phyloP scores from a whole-genome alignment of 148 eudicot genomes.

The Cornus suecica region DNA sequence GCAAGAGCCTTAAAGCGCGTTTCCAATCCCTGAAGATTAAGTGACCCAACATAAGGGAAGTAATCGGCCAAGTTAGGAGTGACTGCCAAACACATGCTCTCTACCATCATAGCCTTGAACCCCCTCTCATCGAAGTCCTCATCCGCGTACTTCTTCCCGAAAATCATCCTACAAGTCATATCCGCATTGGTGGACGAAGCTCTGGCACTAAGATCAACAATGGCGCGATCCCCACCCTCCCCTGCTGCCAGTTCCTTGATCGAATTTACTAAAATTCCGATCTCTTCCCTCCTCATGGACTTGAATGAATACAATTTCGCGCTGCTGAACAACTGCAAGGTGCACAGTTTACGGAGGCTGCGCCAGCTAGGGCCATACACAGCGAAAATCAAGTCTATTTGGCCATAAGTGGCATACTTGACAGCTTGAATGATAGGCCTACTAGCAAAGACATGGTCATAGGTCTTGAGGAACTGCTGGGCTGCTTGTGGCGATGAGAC shows the following conservation, averaged over 20 bases:
- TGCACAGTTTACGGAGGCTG: neutral
- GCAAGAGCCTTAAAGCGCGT: neutral
- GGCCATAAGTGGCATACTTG: neutral
- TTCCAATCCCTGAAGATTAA: conserved; percentile 13
- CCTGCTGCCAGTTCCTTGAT: no score
- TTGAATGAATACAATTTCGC: neutral
- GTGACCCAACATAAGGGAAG: conserved; percentile 5
- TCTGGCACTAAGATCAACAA: no score
- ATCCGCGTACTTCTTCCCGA: conserved; percentile 11
- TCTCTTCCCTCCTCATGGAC: neutral
- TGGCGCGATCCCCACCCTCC: no score
- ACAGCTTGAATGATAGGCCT: neutral
- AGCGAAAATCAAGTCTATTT: neutral
- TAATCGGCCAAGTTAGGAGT: neutral
- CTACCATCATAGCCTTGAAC: conserved; percentile 5
- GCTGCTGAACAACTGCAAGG: neutral
- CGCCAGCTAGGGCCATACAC: neutral
- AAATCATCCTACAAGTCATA: conserved; percentile 2
- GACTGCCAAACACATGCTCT: neutral
- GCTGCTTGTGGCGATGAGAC: conserved; percentile 1
- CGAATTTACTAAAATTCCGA: neutral
- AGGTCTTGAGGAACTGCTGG: conserved; percentile 3
- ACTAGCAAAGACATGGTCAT: neutral
- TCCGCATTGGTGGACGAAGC: neutral
- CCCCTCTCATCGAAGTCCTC: neutral